phyloP scores from a whole-genome alignment of 108 stramenopile species.

The Cyclostephanos tholiformis region DNA sequence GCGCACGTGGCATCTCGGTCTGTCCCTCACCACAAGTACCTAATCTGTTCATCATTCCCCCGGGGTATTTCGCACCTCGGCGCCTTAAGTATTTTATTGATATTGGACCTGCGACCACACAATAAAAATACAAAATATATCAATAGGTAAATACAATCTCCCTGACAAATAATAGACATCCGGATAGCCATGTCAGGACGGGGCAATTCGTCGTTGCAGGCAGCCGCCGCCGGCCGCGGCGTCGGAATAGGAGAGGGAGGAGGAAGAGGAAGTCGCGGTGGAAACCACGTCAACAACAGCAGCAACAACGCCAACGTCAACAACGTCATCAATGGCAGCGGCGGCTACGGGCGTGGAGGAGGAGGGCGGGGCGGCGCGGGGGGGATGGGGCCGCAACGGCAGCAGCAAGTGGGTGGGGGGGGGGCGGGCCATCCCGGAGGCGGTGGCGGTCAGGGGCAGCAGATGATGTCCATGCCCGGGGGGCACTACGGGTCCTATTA shows the following conservation, averaged over 20 bases:
- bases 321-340: not conserved
- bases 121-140: too few species aligned
- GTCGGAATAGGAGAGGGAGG: constrained; percentile 10
- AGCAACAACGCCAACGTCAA: not conserved
- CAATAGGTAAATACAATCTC: not conserved
- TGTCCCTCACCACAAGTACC: too few species aligned
- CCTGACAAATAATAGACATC: not conserved
- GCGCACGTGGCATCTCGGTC: too few species aligned
- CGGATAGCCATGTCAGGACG: constrained; percentile 4
- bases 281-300: constrained; percentile 1
- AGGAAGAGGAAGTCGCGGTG: constrained; percentile 9
- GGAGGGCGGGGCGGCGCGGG: too few species aligned
- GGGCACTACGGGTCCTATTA: not conserved
- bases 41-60: too few species aligned
- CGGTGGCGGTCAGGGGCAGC: not conserved
- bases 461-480: not conserved
- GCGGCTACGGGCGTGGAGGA: not conserved
- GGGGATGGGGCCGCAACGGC: not conserved
- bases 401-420: not conserved
- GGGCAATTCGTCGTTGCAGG: constrained; percentile 27
- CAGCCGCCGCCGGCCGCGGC: constrained; percentile 21
- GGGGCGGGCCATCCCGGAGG: too few species aligned
- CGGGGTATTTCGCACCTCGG: too few species aligned
- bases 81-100: too few species aligned
- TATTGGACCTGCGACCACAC: too few species aligned